Percentiles rank a stretch among this genome's conserved stretches.
phyloP scores from a whole-genome alignment of 495 filamentous ascomycete species.

The Xylaria telfairii region DNA sequence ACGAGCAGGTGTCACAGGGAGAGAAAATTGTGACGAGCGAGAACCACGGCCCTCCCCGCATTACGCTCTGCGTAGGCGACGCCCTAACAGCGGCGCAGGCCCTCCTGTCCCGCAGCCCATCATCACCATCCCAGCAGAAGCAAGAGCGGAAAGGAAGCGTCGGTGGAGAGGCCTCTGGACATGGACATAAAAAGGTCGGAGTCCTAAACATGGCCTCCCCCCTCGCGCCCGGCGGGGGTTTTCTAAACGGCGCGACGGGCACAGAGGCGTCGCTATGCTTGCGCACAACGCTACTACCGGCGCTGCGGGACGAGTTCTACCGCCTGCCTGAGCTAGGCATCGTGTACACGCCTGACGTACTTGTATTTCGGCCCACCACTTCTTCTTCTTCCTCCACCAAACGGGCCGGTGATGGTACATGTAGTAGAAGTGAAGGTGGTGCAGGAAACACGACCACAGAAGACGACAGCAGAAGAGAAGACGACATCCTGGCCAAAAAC shows the following conservation, averaged over 20 bases:
- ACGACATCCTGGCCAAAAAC: constrained; percentile 42
- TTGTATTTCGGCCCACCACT: constrained; percentile 38
- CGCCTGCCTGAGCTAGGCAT: constrained; percentile 57
- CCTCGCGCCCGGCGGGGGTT: constrained; percentile 61
- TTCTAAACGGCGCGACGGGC: constrained; percentile 59
- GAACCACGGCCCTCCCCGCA: constrained; percentile 31
- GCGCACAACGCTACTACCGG: constrained; percentile 64
- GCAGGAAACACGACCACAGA: constrained; percentile 30
- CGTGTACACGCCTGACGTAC: constrained; percentile 62
- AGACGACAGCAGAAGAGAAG: constrained; percentile 34
- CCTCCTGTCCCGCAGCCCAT: constrained; percentile 31
- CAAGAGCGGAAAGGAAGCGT: not conserved
- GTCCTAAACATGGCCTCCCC: constrained; percentile 72
- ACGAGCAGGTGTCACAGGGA: not conserved
- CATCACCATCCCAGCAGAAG: constrained; percentile 31
- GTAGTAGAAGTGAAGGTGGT: constrained; percentile 11
- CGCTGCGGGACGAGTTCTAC: constrained; percentile 62
- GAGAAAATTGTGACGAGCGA: not conserved
- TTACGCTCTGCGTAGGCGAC: constrained; percentile 51
- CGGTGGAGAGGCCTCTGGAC: constrained; percentile 24
- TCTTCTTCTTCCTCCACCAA: not conserved
- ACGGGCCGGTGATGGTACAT: not conserved
- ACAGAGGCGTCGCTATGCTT: constrained; percentile 73
- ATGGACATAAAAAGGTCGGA: constrained; percentile 44
- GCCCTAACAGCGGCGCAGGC: constrained; percentile 54